Evolutionary conservation across 2,329 filamentous ascomycete species (phyloP), one percentile per base, ranked within the genome.

Genomic region (Bipolaris victoriae): DNA sequence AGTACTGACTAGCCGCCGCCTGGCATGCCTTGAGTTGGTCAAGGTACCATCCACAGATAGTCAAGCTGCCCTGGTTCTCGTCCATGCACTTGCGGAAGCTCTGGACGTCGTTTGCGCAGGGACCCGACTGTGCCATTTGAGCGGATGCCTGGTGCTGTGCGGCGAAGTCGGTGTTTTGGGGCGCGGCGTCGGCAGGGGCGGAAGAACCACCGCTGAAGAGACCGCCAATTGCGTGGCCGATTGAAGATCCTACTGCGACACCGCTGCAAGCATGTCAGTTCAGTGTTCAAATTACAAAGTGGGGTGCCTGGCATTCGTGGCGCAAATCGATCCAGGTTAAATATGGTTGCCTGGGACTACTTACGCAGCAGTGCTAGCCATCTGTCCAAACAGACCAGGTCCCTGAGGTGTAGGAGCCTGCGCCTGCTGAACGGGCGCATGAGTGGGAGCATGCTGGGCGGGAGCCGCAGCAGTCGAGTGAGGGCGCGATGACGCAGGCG

Each of bases 321-420:
- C 22, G 22, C 40, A 44, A 43, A 44, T 22, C 7, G 22, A 45
- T 31, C 15, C 3, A n/a, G 7, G 18, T 18, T 5, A 22, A 50
- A 36, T 55, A 37, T 47, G 45, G 36, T 24, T 47, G 44, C 56
- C 33, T 46, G 39, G 18, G 5, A 35, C 13, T 16, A 88, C 92
- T 82, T 89, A 98, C 94, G 95, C 95, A 78, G 95, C 95, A 56
- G 95, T 99, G 76, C 89, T 92, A 66, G 95, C 95, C 90, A 99
- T 97, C 84, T 98, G 92, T 58, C 92, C 94, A 69, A 99, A 92
- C 10, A 99, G 84, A 63, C 95, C 94, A 5, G 92, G 88, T 26
- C 92, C 91, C 65, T 89, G 84, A 52, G 82, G 81, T 60, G 80
- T 78, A 48, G 74, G 75, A n/a, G 69, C 69, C 48, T 70, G 68